Conservation (phyloP, 768 basidiomycete species). For the Clitopilus passeckerianus region DNA sequence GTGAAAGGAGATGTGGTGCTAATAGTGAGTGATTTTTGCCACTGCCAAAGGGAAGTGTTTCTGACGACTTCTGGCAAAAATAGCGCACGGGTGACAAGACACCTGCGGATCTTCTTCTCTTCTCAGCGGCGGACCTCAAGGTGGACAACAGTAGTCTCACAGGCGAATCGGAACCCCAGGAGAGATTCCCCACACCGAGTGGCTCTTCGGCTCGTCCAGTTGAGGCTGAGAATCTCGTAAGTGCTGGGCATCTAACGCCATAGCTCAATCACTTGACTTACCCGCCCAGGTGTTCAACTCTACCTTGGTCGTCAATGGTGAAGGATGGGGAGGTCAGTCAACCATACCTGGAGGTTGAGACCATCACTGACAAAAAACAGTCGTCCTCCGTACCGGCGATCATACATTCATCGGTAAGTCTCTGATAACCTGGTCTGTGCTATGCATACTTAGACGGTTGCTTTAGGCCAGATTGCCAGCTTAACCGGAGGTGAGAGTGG, state of each 20-base stretch:
- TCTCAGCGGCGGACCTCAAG: constrained; percentile 58
- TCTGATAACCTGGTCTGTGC: not conserved
- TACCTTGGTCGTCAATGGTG: constrained; percentile 65
- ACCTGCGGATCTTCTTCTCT: constrained; percentile 60
- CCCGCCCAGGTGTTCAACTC: constrained; percentile 57
- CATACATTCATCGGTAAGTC: constrained; percentile 55
- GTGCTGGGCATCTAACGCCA: constrained; percentile 4
- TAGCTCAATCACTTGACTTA: not conserved
- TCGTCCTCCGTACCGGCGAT: constrained; percentile 64
- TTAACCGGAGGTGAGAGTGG: constrained; percentile 61
- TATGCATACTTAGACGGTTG: not conserved
- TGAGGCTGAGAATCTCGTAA: constrained; percentile 62
- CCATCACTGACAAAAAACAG: constrained; percentile 20
- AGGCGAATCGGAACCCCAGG: constrained; percentile 68
- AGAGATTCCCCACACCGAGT: constrained; percentile 40
- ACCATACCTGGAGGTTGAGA: constrained; percentile 13
- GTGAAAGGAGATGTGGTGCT: constrained; percentile 67
- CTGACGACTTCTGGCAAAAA: constrained; percentile 3
- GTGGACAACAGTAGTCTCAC: constrained; percentile 70
- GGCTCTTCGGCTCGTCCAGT: constrained; percentile 46
- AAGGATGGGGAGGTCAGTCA: constrained; percentile 55
- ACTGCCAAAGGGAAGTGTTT: not conserved
- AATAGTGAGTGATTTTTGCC: constrained; percentile 32
- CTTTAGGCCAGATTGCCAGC: constrained; percentile 58
- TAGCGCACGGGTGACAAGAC: constrained; percentile 69